A percentile compares a stretch with the other conserved stretches of the same genome.
Conservation (phyloP, 345 rosid genomes). For the Streptanthus diversifolius region DNA sequence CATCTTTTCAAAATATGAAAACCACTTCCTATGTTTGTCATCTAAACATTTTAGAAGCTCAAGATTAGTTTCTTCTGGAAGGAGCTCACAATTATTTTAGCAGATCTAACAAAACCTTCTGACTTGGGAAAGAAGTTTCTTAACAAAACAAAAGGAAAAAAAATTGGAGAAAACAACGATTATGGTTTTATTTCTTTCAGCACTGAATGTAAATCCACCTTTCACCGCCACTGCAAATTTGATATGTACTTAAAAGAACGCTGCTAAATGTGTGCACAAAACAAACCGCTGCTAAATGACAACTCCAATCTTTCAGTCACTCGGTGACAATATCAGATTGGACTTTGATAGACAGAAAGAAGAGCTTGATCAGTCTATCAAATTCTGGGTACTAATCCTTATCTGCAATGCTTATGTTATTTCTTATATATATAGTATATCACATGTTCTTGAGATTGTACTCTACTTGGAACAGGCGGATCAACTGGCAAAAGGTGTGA, state of each 20-base stretch:
- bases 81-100: background rate
- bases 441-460: background rate
- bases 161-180: background rate
- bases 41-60: too few relatives aligned
- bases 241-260: too few relatives aligned
- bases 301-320: conserved; percentile 54
- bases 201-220: background rate
- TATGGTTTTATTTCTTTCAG: background rate
- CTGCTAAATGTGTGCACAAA: background rate
- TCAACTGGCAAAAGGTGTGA: conserved; percentile 56
- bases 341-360: conserved; percentile 62
- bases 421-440: background rate
- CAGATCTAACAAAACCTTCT: background rate
- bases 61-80: too few relatives aligned
- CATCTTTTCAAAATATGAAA: too few relatives aligned
- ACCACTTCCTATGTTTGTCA: too few relatives aligned
- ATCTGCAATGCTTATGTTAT: background rate
- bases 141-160: background rate
- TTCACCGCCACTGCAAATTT: background rate
- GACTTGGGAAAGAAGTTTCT: background rate
- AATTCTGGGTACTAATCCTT: conserved; percentile 51
- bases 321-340: conserved; percentile 50
- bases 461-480: conserved; percentile 46
- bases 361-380: conserved; percentile 65
- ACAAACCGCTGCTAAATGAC: background rate